These are phyloP conservation scores for Penicillium ochrochloron DNA, from an alignment of 495 filamentous ascomycete genomes.

Conservation along the genomic window DNA sequence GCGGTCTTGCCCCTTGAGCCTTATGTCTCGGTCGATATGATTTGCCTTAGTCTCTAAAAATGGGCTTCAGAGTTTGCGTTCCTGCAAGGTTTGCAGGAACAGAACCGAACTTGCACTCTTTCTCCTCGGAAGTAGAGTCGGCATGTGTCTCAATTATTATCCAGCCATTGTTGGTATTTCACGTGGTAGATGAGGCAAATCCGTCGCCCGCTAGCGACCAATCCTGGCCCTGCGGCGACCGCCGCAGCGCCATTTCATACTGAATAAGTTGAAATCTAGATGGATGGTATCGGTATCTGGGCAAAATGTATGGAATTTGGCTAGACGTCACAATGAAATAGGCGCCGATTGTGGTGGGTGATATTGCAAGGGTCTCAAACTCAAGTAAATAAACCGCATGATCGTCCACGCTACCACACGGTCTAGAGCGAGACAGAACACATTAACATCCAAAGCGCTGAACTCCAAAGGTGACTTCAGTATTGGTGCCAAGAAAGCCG, in stretches of 20 bases:
- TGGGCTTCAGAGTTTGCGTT: constrained; percentile 7
- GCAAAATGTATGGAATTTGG: background rate
- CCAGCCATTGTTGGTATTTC: background rate
- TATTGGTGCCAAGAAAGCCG: background rate
- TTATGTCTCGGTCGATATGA: background rate
- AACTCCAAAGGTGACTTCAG: background rate
- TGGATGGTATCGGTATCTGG: background rate
- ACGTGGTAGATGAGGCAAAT: background rate
- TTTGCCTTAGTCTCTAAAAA: background rate
- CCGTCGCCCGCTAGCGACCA: background rate
- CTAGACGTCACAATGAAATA: too few species aligned
- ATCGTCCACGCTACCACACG: background rate
- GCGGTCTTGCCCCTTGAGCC: background rate
- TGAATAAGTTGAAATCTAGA: background rate
- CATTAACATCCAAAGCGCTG: background rate
- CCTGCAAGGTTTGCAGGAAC: constrained; percentile 11
- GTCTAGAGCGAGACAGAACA: background rate
- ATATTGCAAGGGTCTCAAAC: background rate
- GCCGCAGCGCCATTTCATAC: background rate
- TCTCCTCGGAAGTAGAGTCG: background rate
- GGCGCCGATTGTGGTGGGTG: too few species aligned
- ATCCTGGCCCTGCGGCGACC: background rate
- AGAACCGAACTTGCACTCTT: background rate
- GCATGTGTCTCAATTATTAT: background rate
- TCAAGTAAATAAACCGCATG: background rate